Evolutionary conservation across 441 rosid genomes (phyloP).

Genomic region (Gossypium davidsonii): DNA sequence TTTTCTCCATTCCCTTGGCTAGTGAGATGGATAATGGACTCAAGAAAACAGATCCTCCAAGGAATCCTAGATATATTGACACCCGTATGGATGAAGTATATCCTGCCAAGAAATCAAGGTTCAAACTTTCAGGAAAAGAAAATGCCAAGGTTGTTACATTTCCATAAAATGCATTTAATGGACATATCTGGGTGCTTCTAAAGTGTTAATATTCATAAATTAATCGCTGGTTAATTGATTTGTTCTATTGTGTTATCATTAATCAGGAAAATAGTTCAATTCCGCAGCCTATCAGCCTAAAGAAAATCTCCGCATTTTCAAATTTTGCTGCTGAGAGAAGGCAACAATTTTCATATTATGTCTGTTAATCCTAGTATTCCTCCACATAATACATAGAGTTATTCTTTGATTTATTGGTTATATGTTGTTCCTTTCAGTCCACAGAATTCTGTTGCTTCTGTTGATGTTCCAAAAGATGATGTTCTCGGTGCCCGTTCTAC

Average conservation of each 20-base stretch:
- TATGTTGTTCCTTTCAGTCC: constrained; percentile 37
- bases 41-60: constrained; percentile 43
- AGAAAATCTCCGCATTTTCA: constrained; percentile 55
- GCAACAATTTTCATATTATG: constrained; percentile 44
- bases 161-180: not conserved
- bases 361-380: constrained; percentile 8
- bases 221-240: constrained; percentile 5
- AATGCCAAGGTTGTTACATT: constrained; percentile 50
- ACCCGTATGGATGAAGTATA: constrained; percentile 71
- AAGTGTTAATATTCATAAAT: not conserved
- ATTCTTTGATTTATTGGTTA: constrained; percentile 9
- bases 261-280: constrained; percentile 44
- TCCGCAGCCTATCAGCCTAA: constrained; percentile 36
- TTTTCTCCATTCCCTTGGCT: constrained; percentile 19
- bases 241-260: constrained; percentile 3
- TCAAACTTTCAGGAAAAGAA: constrained; percentile 51
- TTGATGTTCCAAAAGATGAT: constrained; percentile 34
- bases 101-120: constrained; percentile 73
- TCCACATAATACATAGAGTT: constrained; percentile 4
- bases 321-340: constrained; percentile 46
- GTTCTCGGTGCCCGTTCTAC: constrained; percentile 32
- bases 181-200: not conserved
- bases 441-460: constrained; percentile 33
- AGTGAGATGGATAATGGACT: constrained; percentile 35
- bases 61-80: constrained; percentile 59